A percentile compares a stretch with the other conserved stretches of the same genome.
Evolutionary conservation across 768 basidiomycete genomes (phyloP).

Genomic region (Leucogyrophana mollusca): DNA sequence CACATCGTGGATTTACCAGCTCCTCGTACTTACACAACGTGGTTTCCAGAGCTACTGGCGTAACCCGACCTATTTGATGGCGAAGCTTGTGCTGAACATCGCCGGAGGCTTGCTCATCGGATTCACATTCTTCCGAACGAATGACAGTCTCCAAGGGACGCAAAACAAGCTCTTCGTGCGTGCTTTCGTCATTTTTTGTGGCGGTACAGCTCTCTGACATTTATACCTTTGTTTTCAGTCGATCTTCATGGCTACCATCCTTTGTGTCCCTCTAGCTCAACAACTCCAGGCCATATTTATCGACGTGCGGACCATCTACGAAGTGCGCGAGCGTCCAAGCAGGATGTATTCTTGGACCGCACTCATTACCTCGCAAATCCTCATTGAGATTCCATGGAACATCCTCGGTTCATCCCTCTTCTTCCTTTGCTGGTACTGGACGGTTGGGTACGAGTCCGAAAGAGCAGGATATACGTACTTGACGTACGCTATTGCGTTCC

Average conservation of each 20-base stretch:
- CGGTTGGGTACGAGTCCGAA: conserved; percentile 54
- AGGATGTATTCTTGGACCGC: conserved; percentile 68
- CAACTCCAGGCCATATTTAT: conserved; percentile 66
- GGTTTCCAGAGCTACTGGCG: conserved; percentile 37
- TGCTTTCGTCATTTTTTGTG: conserved; percentile 7
- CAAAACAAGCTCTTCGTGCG: conserved; percentile 44
- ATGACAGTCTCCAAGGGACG: conserved; percentile 36
- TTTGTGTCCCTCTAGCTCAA: conserved; percentile 52
- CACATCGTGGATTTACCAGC: conserved; percentile 38
- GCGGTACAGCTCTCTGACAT: no score
- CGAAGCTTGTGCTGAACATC: conserved; percentile 38
- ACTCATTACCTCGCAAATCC: conserved; percentile 50
- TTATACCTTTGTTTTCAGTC: conserved; percentile 28
- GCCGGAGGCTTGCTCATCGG: conserved; percentile 37
- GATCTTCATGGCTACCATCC: conserved; percentile 55
- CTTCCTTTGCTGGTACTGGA: conserved; percentile 72
- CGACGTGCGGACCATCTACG: conserved; percentile 57
- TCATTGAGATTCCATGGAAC: conserved; percentile 63
- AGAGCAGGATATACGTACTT: conserved; percentile 63
- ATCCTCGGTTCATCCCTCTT: conserved; percentile 54
- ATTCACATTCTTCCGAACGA: conserved; percentile 39
- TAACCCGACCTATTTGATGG: conserved; percentile 36
- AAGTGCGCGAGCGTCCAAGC: conserved; percentile 64
- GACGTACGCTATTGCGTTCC: conserved; percentile 51
- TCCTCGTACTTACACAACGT: conserved; percentile 28